Evolutionary conservation across 1,139 yeast genomes (phyloP).

Genomic region (Meyerozyma smithsonii): DNA sequence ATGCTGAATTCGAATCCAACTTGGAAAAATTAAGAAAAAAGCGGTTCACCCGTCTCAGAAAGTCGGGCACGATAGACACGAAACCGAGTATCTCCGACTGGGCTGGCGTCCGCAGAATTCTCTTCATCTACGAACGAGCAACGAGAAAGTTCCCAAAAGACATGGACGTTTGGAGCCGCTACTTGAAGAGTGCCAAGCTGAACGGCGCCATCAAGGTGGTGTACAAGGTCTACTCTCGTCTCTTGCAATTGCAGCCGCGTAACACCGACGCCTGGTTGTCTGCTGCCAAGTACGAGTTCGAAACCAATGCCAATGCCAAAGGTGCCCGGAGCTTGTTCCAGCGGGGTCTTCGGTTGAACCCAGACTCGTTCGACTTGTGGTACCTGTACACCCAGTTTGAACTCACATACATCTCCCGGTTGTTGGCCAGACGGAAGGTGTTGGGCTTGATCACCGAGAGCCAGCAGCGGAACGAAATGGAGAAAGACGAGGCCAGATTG

Average conservation of each 20-base stretch:
- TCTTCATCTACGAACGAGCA: conserved; percentile 82
- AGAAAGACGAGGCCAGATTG: conserved; percentile 32
- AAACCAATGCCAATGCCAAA: conserved; percentile 79
- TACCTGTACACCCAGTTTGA: conserved; percentile 83
- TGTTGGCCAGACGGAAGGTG: conserved; percentile 77
- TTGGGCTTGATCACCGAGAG: conserved; percentile 72
- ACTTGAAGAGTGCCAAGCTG: conserved; percentile 67
- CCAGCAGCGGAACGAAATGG: conserved; percentile 55
- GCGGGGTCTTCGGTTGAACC: conserved; percentile 77
- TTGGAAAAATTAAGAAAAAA: conserved; percentile 75
- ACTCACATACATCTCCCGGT: conserved; percentile 75
- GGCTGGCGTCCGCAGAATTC: conserved; percentile 80
- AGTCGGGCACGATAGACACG: conserved; percentile 45
- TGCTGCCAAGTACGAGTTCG: conserved; percentile 93
- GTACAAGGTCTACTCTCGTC: conserved; percentile 73
- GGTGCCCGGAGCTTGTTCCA: conserved; percentile 88
- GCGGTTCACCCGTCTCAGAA: conserved; percentile 59
- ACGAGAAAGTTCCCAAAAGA: conserved; percentile 77
- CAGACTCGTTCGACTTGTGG: conserved; percentile 74
- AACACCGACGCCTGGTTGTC: conserved; percentile 89
- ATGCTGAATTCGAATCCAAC: conserved; percentile 76
- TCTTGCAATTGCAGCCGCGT: conserved; percentile 86
- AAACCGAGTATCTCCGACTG: conserved; percentile 73
- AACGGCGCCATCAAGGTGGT: conserved; percentile 74
- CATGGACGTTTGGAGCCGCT: conserved; percentile 71